Percentiles rank a stretch among this genome's conserved stretches.
Evolutionary conservation across 768 basidiomycete genomes (phyloP).

Genomic region (Lyophyllum semitale): DNA sequence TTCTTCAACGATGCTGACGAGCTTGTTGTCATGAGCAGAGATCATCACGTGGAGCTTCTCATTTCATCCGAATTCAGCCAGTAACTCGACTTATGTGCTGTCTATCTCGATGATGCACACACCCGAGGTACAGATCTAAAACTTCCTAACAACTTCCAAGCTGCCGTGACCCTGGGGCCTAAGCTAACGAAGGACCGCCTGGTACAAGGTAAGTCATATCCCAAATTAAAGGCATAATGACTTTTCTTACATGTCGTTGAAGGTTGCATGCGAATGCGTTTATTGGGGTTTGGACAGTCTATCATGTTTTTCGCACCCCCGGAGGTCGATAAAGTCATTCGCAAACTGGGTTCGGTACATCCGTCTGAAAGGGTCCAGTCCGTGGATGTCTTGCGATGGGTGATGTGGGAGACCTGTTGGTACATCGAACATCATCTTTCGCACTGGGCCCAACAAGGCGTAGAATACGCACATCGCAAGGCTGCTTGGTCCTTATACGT

Average conservation of each 20-base stretch:
- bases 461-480: conserved; percentile 30
- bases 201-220: conserved; percentile 42
- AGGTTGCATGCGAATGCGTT: conserved; percentile 59
- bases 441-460: conserved; percentile 43
- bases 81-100: conserved; percentile 36
- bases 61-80: conserved; percentile 37
- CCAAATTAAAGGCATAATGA: too few species aligned
- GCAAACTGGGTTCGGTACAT: conserved; percentile 33
- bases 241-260: too few species aligned
- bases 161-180: conserved; percentile 51
- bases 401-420: conserved; percentile 43
- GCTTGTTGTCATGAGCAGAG: conserved; percentile 34
- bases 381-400: conserved; percentile 43
- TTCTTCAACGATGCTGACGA: conserved; percentile 43
- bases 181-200: conserved; percentile 55
- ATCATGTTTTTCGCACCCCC: conserved; percentile 48
- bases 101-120: conserved; percentile 59
- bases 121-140: conserved; percentile 56
- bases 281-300: conserved; percentile 47
- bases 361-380: not conserved
- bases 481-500: conserved; percentile 16
- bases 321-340: conserved; percentile 40
- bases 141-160: conserved; percentile 40
- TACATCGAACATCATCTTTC: conserved; percentile 39
- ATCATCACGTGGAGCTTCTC: conserved; percentile 35